Evolutionary conservation across 345 rosid genomes (phyloP).

Genomic region (Salix viminalis): DNA sequence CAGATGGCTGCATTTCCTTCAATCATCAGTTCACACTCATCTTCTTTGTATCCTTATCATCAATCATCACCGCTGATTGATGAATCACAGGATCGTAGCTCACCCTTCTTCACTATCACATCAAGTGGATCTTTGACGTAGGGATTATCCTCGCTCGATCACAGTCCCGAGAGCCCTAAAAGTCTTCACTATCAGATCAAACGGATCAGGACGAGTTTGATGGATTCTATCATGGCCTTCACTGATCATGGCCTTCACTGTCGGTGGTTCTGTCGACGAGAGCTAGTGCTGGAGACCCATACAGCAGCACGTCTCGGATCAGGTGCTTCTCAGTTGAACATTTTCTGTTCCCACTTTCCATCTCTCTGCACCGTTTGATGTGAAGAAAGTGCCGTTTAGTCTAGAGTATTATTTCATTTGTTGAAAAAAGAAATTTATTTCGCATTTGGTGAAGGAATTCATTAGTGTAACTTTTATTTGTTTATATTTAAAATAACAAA

Average conservation of each 20-base stretch:
- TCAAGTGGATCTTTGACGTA: constrained; percentile 14
- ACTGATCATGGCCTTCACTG: neutral
- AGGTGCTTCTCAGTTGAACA: neutral
- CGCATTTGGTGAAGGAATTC: too few species aligned
- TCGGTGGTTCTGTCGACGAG: neutral
- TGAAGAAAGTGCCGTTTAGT: neutral
- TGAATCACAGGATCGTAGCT: constrained; percentile 10
- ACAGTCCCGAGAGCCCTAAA: constrained; percentile 27
- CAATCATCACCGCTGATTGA: constrained; percentile 31
- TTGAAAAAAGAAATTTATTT: too few species aligned
- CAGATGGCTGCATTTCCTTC: constrained; percentile 58
- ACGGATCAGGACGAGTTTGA: neutral
- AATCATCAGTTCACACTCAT: constrained; percentile 28
- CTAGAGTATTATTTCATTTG: too few species aligned
- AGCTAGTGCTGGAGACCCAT: neutral
- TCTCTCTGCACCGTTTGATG: neutral
- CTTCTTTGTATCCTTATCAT: constrained; percentile 30
- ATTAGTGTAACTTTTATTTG: too few species aligned
- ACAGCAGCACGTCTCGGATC: neutral
- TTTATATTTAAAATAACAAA: too few species aligned
- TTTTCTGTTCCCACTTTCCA: neutral
- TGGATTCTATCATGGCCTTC: too few species aligned
- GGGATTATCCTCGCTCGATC: constrained; percentile 12
- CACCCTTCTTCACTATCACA: constrained; percentile 16
- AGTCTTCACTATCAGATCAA: constrained; percentile 18